A percentile compares a stretch with the other conserved stretches of the same genome.
Evolutionary conservation across 106 monocot genomes (phyloP).

Genomic region (Vanilla planifolia): DNA sequence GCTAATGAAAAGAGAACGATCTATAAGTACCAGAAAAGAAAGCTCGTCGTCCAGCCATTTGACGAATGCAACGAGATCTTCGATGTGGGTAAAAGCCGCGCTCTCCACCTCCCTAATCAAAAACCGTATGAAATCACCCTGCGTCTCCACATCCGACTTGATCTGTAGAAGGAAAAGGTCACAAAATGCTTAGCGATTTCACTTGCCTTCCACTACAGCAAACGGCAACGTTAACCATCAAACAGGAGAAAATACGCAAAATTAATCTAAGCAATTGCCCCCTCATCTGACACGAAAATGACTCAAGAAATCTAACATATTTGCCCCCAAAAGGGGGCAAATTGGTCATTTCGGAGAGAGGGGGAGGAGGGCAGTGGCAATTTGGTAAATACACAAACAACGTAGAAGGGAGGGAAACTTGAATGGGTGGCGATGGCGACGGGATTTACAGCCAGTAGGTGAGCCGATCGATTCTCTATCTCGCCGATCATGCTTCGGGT

Average conservation of each 20-base stretch:
- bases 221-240: too few relatives aligned
- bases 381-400: slow-evolving; percentile 3
- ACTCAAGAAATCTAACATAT: background rate
- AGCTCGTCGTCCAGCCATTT: slow-evolving; percentile 99
- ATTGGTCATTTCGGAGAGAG: background rate
- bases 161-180: slow-evolving; percentile 32
- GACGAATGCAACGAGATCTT: slow-evolving; percentile 91
- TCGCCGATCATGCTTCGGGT: slow-evolving; percentile 95
- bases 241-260: too few relatives aligned
- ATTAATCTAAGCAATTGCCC: too few relatives aligned
- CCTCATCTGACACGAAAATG: background rate
- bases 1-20: background rate
- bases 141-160: slow-evolving; percentile 94
- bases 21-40: slow-evolving; percentile 64
- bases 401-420: background rate
- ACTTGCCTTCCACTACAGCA: background rate
- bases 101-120: slow-evolving; percentile 69
- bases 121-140: slow-evolving; percentile 85
- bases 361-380: background rate
- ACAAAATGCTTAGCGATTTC: background rate
- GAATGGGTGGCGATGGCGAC: slow-evolving; percentile 5
- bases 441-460: slow-evolving; percentile 83
- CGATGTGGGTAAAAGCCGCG: slow-evolving; percentile 73
- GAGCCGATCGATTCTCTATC: slow-evolving; percentile 94
- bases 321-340: background rate